Conservation (phyloP, 1,284 basidiomycete genomes). For the Phellinidium pouzarii region DNA sequence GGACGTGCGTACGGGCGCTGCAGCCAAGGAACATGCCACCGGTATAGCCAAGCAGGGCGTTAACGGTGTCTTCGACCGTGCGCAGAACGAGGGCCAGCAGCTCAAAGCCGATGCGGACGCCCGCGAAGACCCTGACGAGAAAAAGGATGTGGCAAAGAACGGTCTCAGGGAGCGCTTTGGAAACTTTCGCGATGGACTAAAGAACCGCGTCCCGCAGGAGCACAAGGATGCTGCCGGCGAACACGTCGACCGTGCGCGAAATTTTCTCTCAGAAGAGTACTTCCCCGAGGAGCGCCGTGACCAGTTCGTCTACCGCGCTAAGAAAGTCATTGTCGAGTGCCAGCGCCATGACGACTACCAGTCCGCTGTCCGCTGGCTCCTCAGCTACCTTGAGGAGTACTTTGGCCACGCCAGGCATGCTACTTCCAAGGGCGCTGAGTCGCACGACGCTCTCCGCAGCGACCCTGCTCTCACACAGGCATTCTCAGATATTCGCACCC, state of each 20-base stretch:
- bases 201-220: constrained; percentile 33
- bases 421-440: constrained; percentile 21
- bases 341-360: constrained; percentile 58
- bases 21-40: constrained; percentile 7
- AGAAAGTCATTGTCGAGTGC: constrained; percentile 54
- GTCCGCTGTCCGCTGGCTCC: constrained; percentile 39
- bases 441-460: constrained; percentile 12
- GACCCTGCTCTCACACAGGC: constrained; percentile 37
- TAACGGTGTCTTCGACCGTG: neutral
- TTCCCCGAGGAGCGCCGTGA: constrained; percentile 64
- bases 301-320: constrained; percentile 51
- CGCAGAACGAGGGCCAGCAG: constrained; percentile 3
- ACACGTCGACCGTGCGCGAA: constrained; percentile 33
- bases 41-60: neutral
- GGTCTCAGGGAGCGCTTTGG: constrained; percentile 12
- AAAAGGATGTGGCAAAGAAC: constrained; percentile 13
- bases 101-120: constrained; percentile 7
- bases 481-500: constrained; percentile 36
- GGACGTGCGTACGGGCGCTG: constrained; percentile 8
- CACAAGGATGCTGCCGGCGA: constrained; percentile 34
- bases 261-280: constrained; percentile 47
- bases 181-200: constrained; percentile 21
- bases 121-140: constrained; percentile 14
- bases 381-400: constrained; percentile 43
- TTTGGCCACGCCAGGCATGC: constrained; percentile 38